Evolutionary conservation across 192 early-diverging fungal species (phyloP), one percentile per base, ranked within the genome.

Genomic region (Rhizoclosmatium sp.): DNA sequence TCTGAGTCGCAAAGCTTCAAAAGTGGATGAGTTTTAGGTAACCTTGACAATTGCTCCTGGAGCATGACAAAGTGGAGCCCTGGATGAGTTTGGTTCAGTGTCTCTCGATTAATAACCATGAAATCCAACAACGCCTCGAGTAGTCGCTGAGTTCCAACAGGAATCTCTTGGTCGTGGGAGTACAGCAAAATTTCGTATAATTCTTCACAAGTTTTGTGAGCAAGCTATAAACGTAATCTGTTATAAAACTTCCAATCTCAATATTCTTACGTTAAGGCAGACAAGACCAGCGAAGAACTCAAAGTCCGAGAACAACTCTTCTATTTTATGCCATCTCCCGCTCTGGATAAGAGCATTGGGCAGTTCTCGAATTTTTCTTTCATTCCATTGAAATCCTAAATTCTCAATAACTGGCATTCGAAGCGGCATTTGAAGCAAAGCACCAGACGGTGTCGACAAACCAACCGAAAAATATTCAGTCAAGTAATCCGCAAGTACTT

Each of bases 301-400:
- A 40, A 70, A 10, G 19, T 58, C 47, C 10, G 23, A 12, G 60
- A 71, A 61, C 4, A 56, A 45, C 16, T 16, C 16, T 47, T 58
- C n/a, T 7, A 78, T 16, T 54, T 78, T 58, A 56, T 61, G 10
- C 51, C 56, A 60, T 19, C 9, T 60, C 7, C 42, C 21, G 7
- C 14, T 2, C 45, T 61, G 31, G 5, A 69, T 12, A 3, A 78
- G 51, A 5, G 67, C 44, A 71, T 39, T 31, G 14, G 77, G 77
- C 7, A 78, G 45, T 46, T 78, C 77, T 42, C 40, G n/a, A 12
- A 71, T 31, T 71, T 78, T 78, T 10, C 77, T 12, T 44, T 41
- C 40, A 69, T 78, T 78, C 77, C 77, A 78, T 5, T 44, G 7
- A 47, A 19, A n/a, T 3, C 14, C 47, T n/a, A 49, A 5, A 47